A percentile compares a stretch with the other conserved stretches of the same genome.
phyloP scores from a whole-genome alignment of 176 grass and related monocot species.

The Saccharum officinarum region DNA sequence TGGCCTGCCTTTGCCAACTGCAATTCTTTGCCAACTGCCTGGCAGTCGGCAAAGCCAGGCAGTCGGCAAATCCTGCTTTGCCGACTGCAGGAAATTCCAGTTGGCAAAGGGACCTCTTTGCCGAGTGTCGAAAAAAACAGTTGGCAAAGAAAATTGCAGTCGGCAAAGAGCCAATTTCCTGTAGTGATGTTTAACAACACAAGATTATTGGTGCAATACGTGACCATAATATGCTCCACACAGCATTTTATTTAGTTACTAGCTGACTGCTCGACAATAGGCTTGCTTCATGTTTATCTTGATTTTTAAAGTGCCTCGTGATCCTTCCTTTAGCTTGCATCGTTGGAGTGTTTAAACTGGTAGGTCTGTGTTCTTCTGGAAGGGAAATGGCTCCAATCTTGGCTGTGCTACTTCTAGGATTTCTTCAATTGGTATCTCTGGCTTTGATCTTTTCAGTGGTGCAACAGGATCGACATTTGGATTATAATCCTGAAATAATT shows the following conservation, averaged over 20 bases:
- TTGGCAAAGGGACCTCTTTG: too few relatives aligned
- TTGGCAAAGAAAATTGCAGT: too few relatives aligned
- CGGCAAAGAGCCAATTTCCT: too few relatives aligned
- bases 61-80: too few relatives aligned
- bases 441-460: slow-evolving; percentile 57
- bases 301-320: slow-evolving; percentile 14
- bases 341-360: slow-evolving; percentile 35
- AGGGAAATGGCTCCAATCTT: slow-evolving; percentile 55
- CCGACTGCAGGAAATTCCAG: too few relatives aligned
- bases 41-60: too few relatives aligned
- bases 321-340: slow-evolving; percentile 5
- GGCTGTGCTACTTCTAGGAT: slow-evolving; percentile 54
- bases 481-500: slow-evolving; percentile 45
- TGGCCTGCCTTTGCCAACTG: too few relatives aligned
- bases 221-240: slow-evolving; percentile 4
- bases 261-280: slow-evolving; percentile 6
- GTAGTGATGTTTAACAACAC: neutral
- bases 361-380: slow-evolving; percentile 54
- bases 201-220: slow-evolving; percentile 18
- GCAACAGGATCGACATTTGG: slow-evolving; percentile 41
- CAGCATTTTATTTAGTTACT: slow-evolving; percentile 36
- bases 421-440: slow-evolving; percentile 47
- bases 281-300: slow-evolving; percentile 6
- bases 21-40: too few relatives aligned
- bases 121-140: too few relatives aligned